Conservation (phyloP, 2,329 filamentous ascomycete genomes). For the Nigrospora osmanthi region DNA sequence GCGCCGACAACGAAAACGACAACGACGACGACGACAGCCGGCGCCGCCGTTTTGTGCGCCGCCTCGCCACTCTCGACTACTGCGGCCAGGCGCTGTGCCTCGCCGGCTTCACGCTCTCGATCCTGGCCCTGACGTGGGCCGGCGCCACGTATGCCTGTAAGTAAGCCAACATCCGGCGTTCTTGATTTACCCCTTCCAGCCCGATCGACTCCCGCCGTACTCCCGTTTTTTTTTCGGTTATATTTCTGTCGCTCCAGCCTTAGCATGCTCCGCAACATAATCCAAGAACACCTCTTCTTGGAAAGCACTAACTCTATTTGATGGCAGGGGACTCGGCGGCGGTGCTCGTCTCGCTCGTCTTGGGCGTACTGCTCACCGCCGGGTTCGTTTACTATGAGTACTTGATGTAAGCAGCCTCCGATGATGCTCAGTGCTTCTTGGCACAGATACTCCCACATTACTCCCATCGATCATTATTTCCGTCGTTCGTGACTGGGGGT, state of each 20-base stretch:
- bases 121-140: slow-evolving; percentile 48
- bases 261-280: too few species aligned
- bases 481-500: too few species aligned
- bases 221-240: too few species aligned
- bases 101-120: slow-evolving; percentile 42
- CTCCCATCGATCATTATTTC: too few species aligned
- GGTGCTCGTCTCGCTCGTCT: slow-evolving; percentile 39
- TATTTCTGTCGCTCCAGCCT: too few species aligned
- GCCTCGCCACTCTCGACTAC: slow-evolving; percentile 46
- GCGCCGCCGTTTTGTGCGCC: slow-evolving; percentile 26
- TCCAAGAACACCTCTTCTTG: too few species aligned
- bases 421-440: too few species aligned
- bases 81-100: slow-evolving; percentile 51
- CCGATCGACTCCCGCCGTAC: too few species aligned
- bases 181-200: too few species aligned
- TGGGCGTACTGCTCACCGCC: slow-evolving; percentile 32
- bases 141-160: slow-evolving; percentile 46
- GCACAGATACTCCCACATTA: slow-evolving; percentile 35
- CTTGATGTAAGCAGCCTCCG: slow-evolving; percentile 42
- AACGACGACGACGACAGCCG: slow-evolving; percentile 5
- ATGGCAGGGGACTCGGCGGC: slow-evolving; percentile 35
- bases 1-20: too few species aligned
- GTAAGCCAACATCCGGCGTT: too few species aligned
- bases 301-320: too few species aligned
- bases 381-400: slow-evolving; percentile 44